Percentiles rank a stretch among this genome's conserved stretches.
phyloP scores from a whole-genome alignment of 106 monocot species.

The Ottelia alismoides region DNA sequence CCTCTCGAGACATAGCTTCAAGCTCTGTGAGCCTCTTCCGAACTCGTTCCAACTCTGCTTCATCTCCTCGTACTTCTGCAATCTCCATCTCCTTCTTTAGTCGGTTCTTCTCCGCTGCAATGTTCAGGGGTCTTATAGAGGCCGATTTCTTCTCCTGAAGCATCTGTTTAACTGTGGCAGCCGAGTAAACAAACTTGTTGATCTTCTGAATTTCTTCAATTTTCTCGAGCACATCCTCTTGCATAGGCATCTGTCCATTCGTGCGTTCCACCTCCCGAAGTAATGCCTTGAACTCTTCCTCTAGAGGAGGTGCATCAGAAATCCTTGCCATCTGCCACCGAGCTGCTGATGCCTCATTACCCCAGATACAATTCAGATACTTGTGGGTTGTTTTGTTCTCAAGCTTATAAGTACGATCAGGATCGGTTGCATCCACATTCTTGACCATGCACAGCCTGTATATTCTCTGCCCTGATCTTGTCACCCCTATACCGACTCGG shows the following conservation, averaged over 20 bases:
- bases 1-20: conserved; percentile 26
- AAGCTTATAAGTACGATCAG: conserved; percentile 55
- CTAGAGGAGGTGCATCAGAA: conserved; percentile 52
- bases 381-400: conserved; percentile 62
- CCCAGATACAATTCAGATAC: conserved; percentile 70
- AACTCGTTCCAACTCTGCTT: conserved; percentile 50
- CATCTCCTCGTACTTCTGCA: conserved; percentile 39
- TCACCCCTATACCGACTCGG: conserved; percentile 62
- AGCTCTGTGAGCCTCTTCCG: conserved; percentile 43
- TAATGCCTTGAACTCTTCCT: conserved; percentile 67
- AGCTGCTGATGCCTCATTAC: conserved; percentile 50
- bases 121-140: conserved; percentile 57
- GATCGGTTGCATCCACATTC: conserved; percentile 76
- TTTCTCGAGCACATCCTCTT: conserved; percentile 47
- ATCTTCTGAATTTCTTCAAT: conserved; percentile 47
- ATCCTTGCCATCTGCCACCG: conserved; percentile 87
- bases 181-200: conserved; percentile 68
- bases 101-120: conserved; percentile 83
- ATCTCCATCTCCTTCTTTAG: conserved; percentile 69
- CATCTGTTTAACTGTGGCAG: conserved; percentile 87
- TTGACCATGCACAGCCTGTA: conserved; percentile 67
- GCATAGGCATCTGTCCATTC: conserved; percentile 36
- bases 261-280: conserved; percentile 38
- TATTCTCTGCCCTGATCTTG: conserved; percentile 34
- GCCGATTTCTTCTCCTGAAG: conserved; percentile 78